A percentile compares a stretch with the other conserved stretches of the same genome.
phyloP scores from a whole-genome alignment of 2,329 filamentous ascomycete species.

The Alternaria hordeiaustralica region DNA sequence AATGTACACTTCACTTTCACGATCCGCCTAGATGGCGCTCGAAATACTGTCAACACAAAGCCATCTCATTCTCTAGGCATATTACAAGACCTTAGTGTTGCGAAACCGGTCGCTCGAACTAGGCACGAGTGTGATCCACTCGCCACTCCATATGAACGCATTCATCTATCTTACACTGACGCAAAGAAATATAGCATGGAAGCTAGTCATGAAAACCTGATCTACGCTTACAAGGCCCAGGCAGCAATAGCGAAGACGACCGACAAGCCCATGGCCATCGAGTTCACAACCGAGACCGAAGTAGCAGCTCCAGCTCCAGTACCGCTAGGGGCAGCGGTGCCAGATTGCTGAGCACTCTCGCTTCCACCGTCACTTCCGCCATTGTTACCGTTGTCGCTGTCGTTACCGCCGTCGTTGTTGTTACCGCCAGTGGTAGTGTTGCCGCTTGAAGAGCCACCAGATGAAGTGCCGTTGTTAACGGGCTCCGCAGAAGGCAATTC shows the following conservation, averaged over 20 bases:
- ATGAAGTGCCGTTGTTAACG: slow-evolving; percentile 21
- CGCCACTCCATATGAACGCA: neutral
- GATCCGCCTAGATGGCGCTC: neutral
- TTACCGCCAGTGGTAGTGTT: slow-evolving; percentile 9
- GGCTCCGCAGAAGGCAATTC: slow-evolving; percentile 22
- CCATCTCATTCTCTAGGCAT: slow-evolving; percentile 3
- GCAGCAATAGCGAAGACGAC: slow-evolving; percentile 34
- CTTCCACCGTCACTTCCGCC: neutral
- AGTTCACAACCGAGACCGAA: slow-evolving; percentile 28
- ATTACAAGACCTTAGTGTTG: slow-evolving; percentile 8
- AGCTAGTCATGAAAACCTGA: neutral
- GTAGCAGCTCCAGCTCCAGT: slow-evolving; percentile 18
- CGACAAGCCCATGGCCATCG: slow-evolving; percentile 33
- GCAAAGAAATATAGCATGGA: neutral
- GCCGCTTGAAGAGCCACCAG: slow-evolving; percentile 16
- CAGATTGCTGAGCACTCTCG: neutral
- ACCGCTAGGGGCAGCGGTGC: neutral
- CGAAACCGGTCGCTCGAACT: slow-evolving; percentile 3
- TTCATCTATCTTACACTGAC: slow-evolving; percentile 4
- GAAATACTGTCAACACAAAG: neutral
- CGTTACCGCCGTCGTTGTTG: slow-evolving; percentile 1
- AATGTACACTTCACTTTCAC: neutral
- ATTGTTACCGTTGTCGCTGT: neutral
- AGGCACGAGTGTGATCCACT: neutral
- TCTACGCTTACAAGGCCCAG: slow-evolving; percentile 28